Percentiles rank a stretch among this genome's conserved stretches.
Evolutionary conservation across 306 rosid genomes (phyloP).

Genomic region (Carpinus viminea): DNA sequence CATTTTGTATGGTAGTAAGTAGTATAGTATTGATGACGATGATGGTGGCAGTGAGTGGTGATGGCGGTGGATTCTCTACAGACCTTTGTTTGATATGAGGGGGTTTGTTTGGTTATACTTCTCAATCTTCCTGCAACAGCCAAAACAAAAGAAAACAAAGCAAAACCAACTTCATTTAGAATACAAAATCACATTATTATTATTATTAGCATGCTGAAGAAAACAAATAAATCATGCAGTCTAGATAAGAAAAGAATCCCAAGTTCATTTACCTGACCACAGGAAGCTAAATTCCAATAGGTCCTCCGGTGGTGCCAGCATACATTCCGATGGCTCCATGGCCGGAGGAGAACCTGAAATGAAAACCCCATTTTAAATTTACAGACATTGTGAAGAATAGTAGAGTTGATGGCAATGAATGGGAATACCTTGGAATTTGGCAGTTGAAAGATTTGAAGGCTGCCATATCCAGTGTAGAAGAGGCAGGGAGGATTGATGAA

Average conservation of each 20-base stretch:
- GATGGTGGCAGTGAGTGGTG: constrained; percentile 19
- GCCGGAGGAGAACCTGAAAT: constrained; percentile 71
- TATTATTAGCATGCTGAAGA: constrained; percentile 19
- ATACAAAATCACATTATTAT: constrained; percentile 16
- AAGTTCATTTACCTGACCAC: constrained; percentile 31
- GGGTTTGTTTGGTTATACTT: constrained; percentile 42
- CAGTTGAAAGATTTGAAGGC: constrained; percentile 82
- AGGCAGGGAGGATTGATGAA: constrained; percentile 46
- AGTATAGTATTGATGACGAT: constrained; percentile 57
- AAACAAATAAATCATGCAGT: constrained; percentile 4
- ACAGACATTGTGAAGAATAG: constrained; percentile 11
- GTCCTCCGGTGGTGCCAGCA: constrained; percentile 75
- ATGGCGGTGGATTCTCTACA: constrained; percentile 58
- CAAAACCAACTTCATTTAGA: constrained; percentile 17
- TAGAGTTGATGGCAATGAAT: background rate
- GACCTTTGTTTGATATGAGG: constrained; percentile 28
- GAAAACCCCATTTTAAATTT: background rate
- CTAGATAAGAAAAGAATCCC: constrained; percentile 3
- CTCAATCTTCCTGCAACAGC: constrained; percentile 48
- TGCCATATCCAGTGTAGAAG: constrained; percentile 71
- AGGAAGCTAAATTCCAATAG: constrained; percentile 79
- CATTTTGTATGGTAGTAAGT: constrained; percentile 85
- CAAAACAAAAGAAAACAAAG: constrained; percentile 17
- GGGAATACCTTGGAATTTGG: constrained; percentile 82
- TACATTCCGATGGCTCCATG: constrained; percentile 87